Conservation (phyloP, 164 flowering plant species). For the Vitis labrusca region DNA sequence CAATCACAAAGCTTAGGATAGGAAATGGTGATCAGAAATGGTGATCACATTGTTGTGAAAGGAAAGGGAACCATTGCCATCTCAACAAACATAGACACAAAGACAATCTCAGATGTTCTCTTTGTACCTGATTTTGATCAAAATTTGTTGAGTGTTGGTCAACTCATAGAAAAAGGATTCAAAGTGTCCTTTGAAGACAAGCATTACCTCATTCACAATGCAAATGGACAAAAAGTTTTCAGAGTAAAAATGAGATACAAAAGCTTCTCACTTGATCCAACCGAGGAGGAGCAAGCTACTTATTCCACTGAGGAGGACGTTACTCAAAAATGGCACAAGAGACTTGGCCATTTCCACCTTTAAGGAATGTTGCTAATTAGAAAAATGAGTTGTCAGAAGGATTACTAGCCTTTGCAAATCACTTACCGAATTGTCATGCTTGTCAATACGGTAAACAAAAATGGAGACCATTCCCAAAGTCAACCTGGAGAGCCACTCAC, state of each 20-base stretch:
- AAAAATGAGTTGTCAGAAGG: neutral
- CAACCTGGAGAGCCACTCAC: constrained; percentile 12
- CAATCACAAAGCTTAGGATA: neutral
- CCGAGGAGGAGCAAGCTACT: neutral
- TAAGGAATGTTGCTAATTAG: neutral
- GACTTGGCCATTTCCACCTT: constrained; percentile 2
- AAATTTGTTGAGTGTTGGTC: too few relatives aligned
- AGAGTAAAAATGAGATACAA: constrained; percentile 10
- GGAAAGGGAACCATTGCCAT: constrained; percentile 9
- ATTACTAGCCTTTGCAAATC: neutral
- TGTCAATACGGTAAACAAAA: constrained; percentile 10
- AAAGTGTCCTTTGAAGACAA: too few relatives aligned
- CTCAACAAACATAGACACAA: neutral
- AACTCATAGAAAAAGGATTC: too few relatives aligned
- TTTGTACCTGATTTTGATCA: too few relatives aligned
- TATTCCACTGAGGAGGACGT: neutral
- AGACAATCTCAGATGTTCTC: too few relatives aligned
- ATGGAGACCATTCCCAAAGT: constrained; percentile 4
- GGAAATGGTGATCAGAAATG: neutral
- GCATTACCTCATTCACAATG: too few relatives aligned
- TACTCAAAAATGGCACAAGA: constrained; percentile 8
- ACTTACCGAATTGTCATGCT: constrained; percentile 3
- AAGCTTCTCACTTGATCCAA: constrained; percentile 14
- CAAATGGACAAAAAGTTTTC: too few relatives aligned
- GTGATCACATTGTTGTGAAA: neutral